Evolutionary conservation across 257 asterid genomes (phyloP), one percentile per base, ranked within the genome.

Genomic region (Leptodermis oblonga): DNA sequence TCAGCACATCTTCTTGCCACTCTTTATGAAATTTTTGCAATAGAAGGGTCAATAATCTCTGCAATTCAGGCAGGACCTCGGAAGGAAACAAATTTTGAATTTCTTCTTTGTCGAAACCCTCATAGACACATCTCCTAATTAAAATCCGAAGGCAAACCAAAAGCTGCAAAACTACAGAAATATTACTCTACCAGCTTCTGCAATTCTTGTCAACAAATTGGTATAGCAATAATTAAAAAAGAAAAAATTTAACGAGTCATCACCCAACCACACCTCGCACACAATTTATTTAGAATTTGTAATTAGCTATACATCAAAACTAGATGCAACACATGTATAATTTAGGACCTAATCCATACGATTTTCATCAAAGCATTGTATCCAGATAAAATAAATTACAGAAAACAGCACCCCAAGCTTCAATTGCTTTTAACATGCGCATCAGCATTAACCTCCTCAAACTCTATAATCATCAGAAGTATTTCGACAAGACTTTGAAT

Each of bases 21-120:
- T 89, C 96, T 73, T 67, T 87, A 65, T 87, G 94, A 73, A 86
- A 83, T 75, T 89, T 87, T 51, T 79, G 94, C 65, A 89, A 79
- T 68, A 87, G 77, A 71, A 89, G 91, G 10, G 92, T 85, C 82
- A 87, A 71, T 56, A 85, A 72, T 70, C 94, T 82, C 77, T 85
- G 88, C 78, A 89, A 65, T 72, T 89, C 96, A 31, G 90, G 96
- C 72, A 83, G 82, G 65, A 89, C 92, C 73, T 85, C 84, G 33
- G 78, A 78, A 37, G 96, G 96, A 82, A 88, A 85, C 72, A 86
- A 72, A 56, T 84, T 84, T 22, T 82, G 90, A 58, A 88, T 86
- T 58, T 81, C 92, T 42, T 86, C 93, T 78, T 81, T 85, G 64
- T 70, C 62, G 26, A 78, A 58, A 63, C 76, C 84, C 39, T 83